phyloP scores from a whole-genome alignment of 805 yeast species.

The Saturnispora quitensis region DNA sequence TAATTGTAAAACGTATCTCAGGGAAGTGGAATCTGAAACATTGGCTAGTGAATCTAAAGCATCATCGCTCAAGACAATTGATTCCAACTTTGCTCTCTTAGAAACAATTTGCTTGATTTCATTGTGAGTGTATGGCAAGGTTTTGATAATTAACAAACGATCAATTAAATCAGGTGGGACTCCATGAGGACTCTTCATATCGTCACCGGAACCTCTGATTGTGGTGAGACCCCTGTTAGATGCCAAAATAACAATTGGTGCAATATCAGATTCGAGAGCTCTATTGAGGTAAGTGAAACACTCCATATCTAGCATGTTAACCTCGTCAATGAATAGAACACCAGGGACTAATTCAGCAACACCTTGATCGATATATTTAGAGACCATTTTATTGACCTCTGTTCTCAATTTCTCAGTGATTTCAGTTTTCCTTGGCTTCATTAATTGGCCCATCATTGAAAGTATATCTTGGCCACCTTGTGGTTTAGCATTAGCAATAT shows the following conservation, averaged over 20 bases:
- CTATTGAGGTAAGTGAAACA: conserved; percentile 92
- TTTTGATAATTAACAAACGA: conserved; percentile 86
- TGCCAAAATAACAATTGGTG: conserved; percentile 97
- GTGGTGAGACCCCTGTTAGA: conserved; percentile 93
- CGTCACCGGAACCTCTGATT: conserved; percentile 79
- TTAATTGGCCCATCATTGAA: conserved; percentile 95
- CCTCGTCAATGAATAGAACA: conserved; percentile 95
- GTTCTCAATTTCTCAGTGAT: conserved; percentile 91
- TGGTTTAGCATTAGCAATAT: conserved; percentile 93
- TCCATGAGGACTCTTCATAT: conserved; percentile 90
- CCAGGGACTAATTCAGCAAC: conserved; percentile 98
- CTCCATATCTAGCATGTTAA: conserved; percentile 95
- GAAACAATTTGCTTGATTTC: conserved; percentile 81
- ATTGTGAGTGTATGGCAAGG: conserved; percentile 64
- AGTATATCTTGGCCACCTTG: conserved; percentile 95
- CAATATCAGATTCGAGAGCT: conserved; percentile 92
- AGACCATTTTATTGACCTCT: conserved; percentile 93
- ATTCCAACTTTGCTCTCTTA: conserved; percentile 92
- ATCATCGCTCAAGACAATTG: conserved; percentile 71
- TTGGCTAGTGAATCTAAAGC: conserved; percentile 83
- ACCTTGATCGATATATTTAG: conserved; percentile 98
- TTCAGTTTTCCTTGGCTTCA: conserved; percentile 95
- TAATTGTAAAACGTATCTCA: conserved; percentile 87
- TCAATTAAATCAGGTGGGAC: conserved; percentile 90
- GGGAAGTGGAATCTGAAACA: conserved; percentile 81